These are phyloP conservation scores for Parastagonospora avenae DNA, from an alignment of 2,329 filamentous ascomycete genomes.

Conservation along the genomic window DNA sequence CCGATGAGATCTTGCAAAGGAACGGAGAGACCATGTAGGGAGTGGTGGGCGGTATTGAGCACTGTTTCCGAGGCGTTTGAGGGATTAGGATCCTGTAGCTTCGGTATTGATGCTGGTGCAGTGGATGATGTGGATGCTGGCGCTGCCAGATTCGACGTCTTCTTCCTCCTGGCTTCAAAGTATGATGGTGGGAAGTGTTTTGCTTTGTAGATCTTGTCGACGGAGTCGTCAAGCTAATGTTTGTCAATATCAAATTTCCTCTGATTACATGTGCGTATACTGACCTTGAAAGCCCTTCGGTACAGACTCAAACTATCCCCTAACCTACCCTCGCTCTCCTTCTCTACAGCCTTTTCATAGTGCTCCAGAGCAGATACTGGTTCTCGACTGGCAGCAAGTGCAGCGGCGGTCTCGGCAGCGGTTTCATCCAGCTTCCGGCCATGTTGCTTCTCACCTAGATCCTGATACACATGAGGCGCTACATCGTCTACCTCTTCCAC, in stretches of 20 bases:
- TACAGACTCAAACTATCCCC: conserved; percentile 90
- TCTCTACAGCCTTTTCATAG: conserved; percentile 89
- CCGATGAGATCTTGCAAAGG: conserved; percentile 72
- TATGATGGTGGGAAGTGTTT: conserved; percentile 81
- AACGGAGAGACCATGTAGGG: conserved; percentile 60
- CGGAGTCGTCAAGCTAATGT: conserved; percentile 74
- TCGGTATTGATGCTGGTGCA: conserved; percentile 20
- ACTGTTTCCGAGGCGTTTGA: conserved; percentile 59
- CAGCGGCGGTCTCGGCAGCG: conserved; percentile 39
- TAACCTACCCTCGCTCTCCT: conserved; percentile 80
- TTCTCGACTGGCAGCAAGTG: conserved; percentile 48
- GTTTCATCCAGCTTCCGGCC: conserved; percentile 51
- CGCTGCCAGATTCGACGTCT: conserved; percentile 5
- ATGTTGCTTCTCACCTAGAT: conserved; percentile 54
- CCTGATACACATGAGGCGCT: conserved; percentile 50
- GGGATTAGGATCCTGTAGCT: conserved; percentile 52
- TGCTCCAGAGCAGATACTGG: conserved; percentile 84
- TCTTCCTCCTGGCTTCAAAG: conserved; percentile 38
- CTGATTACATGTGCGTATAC: conserved; percentile 18
- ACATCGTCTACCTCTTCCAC: conserved; percentile 48
- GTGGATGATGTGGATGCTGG: conserved; percentile 8
- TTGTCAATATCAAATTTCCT: conserved; percentile 9
- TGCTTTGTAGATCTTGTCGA: conserved; percentile 85
- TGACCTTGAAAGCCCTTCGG: conserved; percentile 83
- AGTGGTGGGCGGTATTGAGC: conserved; percentile 61